A percentile compares a stretch with the other conserved stretches of the same genome.
Conservation (phyloP, 352 stramenopile genomes). For the Globisporangium okanoganense region DNA sequence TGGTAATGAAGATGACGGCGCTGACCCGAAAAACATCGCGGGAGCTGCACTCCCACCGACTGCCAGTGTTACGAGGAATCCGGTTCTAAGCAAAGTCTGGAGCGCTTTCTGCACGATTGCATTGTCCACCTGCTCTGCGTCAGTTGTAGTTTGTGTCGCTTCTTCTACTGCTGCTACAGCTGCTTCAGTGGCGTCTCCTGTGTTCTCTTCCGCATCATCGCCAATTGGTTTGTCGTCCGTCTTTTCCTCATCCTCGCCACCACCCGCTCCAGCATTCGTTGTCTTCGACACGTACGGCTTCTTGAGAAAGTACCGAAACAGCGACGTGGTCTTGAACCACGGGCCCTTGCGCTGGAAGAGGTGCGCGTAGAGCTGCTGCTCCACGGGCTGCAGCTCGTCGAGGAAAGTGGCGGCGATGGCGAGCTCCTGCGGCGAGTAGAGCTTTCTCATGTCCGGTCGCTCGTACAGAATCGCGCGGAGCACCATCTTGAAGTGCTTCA, state of each 20-base stretch:
- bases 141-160: too few species aligned
- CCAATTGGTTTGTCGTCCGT: background rate
- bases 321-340: slow-evolving; percentile 67
- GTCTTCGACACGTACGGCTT: slow-evolving; percentile 3
- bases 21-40: slow-evolving; percentile 3
- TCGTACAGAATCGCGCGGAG: slow-evolving; percentile 38
- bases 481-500: slow-evolving; percentile 57
- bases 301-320: slow-evolving; percentile 52
- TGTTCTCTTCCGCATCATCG: background rate
- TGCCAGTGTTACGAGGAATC: slow-evolving; percentile 11
- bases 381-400: slow-evolving; percentile 32
- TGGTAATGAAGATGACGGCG: background rate
- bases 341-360: slow-evolving; percentile 72
- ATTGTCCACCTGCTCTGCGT: slow-evolving; percentile 8
- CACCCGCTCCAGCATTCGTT: background rate
- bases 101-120: slow-evolving; percentile 9
- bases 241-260: background rate
- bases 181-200: background rate
- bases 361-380: slow-evolving; percentile 71
- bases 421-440: slow-evolving; percentile 48
- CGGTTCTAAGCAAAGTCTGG: slow-evolving; percentile 3
- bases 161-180: background rate
- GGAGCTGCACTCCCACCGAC: background rate
- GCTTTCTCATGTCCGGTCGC: slow-evolving; percentile 37
- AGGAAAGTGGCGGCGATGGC: slow-evolving; percentile 44